Evolutionary conservation across 345 rosid genomes (phyloP).

Genomic region (Chamaenerion angustifolium): DNA sequence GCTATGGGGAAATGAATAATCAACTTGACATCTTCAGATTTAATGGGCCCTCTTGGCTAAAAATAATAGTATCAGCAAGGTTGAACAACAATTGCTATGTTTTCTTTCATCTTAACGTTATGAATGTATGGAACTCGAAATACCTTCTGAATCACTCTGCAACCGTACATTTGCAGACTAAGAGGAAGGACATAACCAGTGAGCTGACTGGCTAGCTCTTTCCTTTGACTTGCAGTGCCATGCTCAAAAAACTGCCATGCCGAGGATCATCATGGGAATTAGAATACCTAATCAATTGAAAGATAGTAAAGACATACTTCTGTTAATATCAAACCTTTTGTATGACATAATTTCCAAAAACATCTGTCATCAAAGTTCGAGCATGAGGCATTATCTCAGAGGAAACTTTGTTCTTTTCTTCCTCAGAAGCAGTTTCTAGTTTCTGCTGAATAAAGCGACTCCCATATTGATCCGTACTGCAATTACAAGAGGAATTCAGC

Average conservation of each 20-base stretch:
- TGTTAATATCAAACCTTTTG: constrained; percentile 40
- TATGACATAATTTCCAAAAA: constrained; percentile 91
- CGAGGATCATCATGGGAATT: constrained; percentile 12
- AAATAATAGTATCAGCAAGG: too few relatives aligned
- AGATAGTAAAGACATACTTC: too few relatives aligned
- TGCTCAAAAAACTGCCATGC: constrained; percentile 77
- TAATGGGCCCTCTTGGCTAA: not conserved
- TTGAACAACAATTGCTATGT: not conserved
- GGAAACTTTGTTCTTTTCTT: constrained; percentile 68
- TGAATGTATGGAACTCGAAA: constrained; percentile 3
- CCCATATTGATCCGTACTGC: constrained; percentile 94
- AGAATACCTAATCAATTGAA: not conserved
- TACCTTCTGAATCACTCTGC: constrained; percentile 99
- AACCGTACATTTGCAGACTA: constrained; percentile 95
- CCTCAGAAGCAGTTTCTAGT: constrained; percentile 62
- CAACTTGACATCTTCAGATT: not conserved
- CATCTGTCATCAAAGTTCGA: constrained; percentile 92
- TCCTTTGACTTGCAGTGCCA: constrained; percentile 67
- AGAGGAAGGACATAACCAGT: constrained; percentile 78
- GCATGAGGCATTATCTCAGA: constrained; percentile 76
- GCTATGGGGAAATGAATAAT: not conserved
- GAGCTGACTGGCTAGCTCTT: constrained; percentile 64
- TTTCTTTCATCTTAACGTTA: too few relatives aligned
- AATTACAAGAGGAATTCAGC: not conserved
- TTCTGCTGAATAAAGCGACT: constrained; percentile 99